Evolutionary conservation across 1,284 basidiomycete genomes (phyloP), one percentile per base, ranked within the genome.

Genomic region (Grifola frondosa): DNA sequence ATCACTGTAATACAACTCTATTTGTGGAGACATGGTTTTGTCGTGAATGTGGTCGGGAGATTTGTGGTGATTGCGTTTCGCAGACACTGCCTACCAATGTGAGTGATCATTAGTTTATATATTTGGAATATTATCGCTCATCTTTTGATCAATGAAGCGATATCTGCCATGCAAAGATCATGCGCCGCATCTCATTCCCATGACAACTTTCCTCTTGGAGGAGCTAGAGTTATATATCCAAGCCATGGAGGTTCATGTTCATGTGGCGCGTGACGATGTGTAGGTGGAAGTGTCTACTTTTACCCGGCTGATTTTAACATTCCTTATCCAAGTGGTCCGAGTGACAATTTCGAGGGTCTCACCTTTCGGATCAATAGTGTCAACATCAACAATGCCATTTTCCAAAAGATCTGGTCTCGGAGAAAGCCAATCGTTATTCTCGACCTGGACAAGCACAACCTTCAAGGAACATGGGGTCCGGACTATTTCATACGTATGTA

Each of bases 1-100:
- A 16, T 37, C 21, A 20, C 4, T 35, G 20, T 11, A 23, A 22
- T 20, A 22, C 20, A 7, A 13, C 7, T 21, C n/a, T 42, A 16
- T 42, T 42, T 22, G 29, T 29, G 8, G 24, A 29, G 10, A 42
- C 33, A 12, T 42, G 33, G 40, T 36, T 42, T 17, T 42, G 40
- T 22, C 17, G 25, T 4, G 26, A 13, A 13, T 42, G 40, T 17
- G 40, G 25, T 11, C 33, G 32, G 10, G 40, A 42, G n/a, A 15
- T 21, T 13, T 42, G 40, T 29, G 13, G 17, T n/a, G 34, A 16
- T 12, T 42, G 40, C 20, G 26, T 22, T 16, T 26, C 17, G 11
- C 4, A 22, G 5, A 24, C 17, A 21, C 21, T 34, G 20, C n/a
- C 20, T 24, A 8, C 6, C 31, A 6, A 4, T 29, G 6, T 4